Evolutionary conservation across 2,329 filamentous ascomycete genomes (phyloP).

Genomic region (Penicillium brasilianum): DNA sequence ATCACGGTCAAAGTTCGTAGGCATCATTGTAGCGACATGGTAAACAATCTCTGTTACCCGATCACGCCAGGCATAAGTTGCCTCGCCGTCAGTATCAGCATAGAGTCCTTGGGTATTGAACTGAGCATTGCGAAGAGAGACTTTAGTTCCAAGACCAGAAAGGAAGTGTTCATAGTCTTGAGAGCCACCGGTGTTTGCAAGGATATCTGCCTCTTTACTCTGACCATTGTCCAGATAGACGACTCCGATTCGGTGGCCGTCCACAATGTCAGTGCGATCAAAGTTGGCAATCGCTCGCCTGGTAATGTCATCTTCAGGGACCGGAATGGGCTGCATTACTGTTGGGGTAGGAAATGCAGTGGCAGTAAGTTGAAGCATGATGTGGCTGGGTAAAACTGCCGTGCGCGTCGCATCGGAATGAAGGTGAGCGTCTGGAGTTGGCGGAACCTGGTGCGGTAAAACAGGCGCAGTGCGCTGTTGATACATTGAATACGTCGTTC

Average conservation of each 20-base stretch:
- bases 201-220: constrained; percentile 78
- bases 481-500: constrained; percentile 56
- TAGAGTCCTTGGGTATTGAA: constrained; percentile 96
- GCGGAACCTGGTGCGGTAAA: constrained; percentile 51
- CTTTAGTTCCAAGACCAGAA: constrained; percentile 78
- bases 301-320: constrained; percentile 74
- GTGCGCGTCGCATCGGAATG: constrained; percentile 46
- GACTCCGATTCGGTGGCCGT: constrained; percentile 93
- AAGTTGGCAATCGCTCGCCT: constrained; percentile 78
- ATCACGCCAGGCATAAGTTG: constrained; percentile 93
- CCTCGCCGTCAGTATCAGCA: constrained; percentile 80
- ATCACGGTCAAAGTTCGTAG: constrained; percentile 78
- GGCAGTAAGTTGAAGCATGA: constrained; percentile 51
- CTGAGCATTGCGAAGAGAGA: constrained; percentile 76
- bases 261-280: constrained; percentile 85
- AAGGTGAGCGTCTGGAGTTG: constrained; percentile 46
- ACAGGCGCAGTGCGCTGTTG: constrained; percentile 53
- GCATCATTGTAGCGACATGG: constrained; percentile 97
- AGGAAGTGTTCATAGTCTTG: constrained; percentile 87
- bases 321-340: constrained; percentile 71
- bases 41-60: constrained; percentile 94
- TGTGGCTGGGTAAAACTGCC: constrained; percentile 53
- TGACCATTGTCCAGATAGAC: constrained; percentile 92
- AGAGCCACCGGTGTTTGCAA: constrained; percentile 84
- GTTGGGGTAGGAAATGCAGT: constrained; percentile 51